Base-by-base conservation (phyloP, 2,329 filamentous ascomycete genomes). In the Epichloe aotearoae region DNA sequence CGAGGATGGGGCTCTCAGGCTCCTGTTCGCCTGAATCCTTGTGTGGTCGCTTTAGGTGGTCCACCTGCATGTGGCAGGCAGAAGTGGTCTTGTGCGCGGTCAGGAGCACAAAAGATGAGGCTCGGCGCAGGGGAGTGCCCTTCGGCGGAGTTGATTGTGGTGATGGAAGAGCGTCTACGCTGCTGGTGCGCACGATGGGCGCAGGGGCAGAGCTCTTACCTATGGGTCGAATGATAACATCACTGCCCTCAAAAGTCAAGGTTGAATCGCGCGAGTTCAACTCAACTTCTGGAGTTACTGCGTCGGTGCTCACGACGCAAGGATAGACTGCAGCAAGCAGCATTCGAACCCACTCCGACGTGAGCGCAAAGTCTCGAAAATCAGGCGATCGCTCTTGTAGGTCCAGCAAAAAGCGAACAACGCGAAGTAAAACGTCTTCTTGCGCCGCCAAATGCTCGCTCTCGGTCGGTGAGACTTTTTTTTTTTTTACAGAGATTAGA, bases 71-170 rank as follows among this genome's bases (percentile, higher is more conserved):
- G 12, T 78, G 82, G 2, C 80, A 76, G 1, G 71, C 68, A 4
- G 78, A 69, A 10, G 76, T 74, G 0, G 76, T 72, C 51, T 79
- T 79, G 51, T 86, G 80, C 3, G 86, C 78, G 5, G 86, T 89
- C 20, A 98, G 74, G 2, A 98, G 76, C 33, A 97, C 83, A 63
- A 97, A 98, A 0, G 91, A 96, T 0, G 91, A 96, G 2, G 87
- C 84, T 58, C 90, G 82, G 36, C 84, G 81, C 26, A 94, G 73
- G 19, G 82, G 79, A 6, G 81, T 79, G 0, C 83, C 80, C 40
- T 64, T 67, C 6, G 67, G 66, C n/a, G 67, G 68, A 17, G 70
- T 73, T 14, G 72, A 70, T 37, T 74, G 67, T 50, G 66, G 69
- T 49, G 66, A 76, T 46, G 66, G 70, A 56, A 73, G 72, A 40